Base-by-base conservation (phyloP, 345 rosid species). In the Stellera chamaejasme region DNA sequence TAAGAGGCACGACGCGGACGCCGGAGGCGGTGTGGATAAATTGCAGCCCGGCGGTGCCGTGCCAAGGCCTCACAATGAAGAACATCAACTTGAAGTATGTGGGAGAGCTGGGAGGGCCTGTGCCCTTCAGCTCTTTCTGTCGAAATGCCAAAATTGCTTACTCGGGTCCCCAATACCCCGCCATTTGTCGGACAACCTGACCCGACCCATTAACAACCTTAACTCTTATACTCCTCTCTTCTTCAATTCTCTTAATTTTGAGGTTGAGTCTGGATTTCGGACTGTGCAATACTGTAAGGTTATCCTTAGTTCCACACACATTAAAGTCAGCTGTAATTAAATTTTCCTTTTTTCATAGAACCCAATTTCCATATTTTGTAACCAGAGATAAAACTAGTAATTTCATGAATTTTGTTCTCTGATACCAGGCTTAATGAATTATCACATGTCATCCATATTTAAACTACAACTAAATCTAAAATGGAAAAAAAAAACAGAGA, bases 11-110 rank as follows among this genome's bases (percentile, higher is more conserved):
- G 0, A 46, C 92, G 25, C 5, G 36, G 0, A 63, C 83, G 1
- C 56, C 67, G 32, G 69, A 60, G 0, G 85, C 75, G 0, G 80
- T 85, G 1, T 55, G 63, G 28, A 43, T 85, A 5, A 41, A 45
- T 11, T 85, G 92, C 76, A 85, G 92, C 73, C 28, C 63, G 46
- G 19, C 44, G 5, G n/a, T 25, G 28, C 88, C 88, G 5, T 85
- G 92, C 61, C 54, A 63, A 52, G 59, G 69, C 42, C 25, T 84
- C 43, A 60, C 44, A 1, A n/a, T 85, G 12, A 27, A 54, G 26
- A 66, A 76, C 69, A 65, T 85, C 44, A 58, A 82, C 51, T 50
- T 82, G 62, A 39, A 52, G 16, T 82, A 71, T 59, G 44, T 12
- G 6, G 78, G 79, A 10, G 13, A 13, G 5, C 56, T 23, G 4